Evolutionary conservation across 2,329 filamentous ascomycete genomes (phyloP).

Genomic region (Monilinia laxa): DNA sequence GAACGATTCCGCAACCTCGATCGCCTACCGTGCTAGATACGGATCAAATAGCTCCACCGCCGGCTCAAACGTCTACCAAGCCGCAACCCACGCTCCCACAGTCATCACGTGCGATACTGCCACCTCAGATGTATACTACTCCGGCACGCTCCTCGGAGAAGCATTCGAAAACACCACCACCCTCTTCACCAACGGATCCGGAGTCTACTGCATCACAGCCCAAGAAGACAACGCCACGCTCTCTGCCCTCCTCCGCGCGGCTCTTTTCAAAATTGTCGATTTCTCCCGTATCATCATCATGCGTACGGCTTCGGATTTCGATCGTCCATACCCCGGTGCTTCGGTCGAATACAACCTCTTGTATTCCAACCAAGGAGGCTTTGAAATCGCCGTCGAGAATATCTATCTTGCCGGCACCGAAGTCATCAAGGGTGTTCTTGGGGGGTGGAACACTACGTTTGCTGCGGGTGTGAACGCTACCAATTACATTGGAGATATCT

Average conservation of each 20-base stretch:
- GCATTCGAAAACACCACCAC: constrained; percentile 65
- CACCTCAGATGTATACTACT: constrained; percentile 72
- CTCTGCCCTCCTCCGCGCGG: constrained; percentile 62
- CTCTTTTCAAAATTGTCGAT: constrained; percentile 55
- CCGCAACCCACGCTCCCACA: constrained; percentile 50
- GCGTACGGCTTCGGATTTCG: constrained; percentile 69
- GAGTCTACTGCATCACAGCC: constrained; percentile 67
- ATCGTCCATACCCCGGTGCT: constrained; percentile 61
- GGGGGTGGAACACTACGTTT: constrained; percentile 60
- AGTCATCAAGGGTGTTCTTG: constrained; percentile 59
- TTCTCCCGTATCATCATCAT: constrained; percentile 67
- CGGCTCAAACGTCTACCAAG: constrained; percentile 46
- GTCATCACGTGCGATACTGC: constrained; percentile 66
- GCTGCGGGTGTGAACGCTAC: constrained; percentile 45
- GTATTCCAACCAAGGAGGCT: constrained; percentile 61
- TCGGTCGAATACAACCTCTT: constrained; percentile 60
- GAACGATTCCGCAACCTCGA: constrained; percentile 50
- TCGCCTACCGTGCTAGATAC: constrained; percentile 49
- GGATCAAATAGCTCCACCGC: constrained; percentile 49
- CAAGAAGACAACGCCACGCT: constrained; percentile 73
- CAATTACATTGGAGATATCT: constrained; percentile 70
- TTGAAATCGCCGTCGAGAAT: constrained; percentile 62
- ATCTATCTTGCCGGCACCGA: constrained; percentile 64
- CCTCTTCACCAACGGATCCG: constrained; percentile 66
- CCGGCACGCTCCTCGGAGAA: constrained; percentile 57